Evolutionary conservation across 202 grass and related monocot species (phyloP), one percentile per base, ranked within the genome.

Genomic region (Schoenoplectus triqueter): DNA sequence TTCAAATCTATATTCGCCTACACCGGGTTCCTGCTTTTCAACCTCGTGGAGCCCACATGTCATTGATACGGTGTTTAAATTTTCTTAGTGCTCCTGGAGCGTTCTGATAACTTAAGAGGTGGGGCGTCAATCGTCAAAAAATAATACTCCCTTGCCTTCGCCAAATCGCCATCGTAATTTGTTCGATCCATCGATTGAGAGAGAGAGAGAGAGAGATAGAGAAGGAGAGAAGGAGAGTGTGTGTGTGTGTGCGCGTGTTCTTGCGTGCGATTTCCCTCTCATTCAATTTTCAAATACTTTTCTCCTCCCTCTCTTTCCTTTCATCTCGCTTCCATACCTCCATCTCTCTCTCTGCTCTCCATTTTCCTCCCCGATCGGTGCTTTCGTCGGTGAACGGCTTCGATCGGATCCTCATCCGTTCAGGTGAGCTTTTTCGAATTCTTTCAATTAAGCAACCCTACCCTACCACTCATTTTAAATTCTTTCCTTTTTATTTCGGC

Each of bases 281-380:
- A n/a, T 78, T 78, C 52, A 17, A 78, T 78, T 78, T 78, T 78
- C 51, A 57, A 77, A 77, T 14, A 57, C 1, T 57, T 31, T 1
- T 15, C 47, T 57, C 21, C 40, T 11, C 72, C 72, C 19, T 31
- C 19, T 75, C 49, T 50, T 19, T 54, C 18, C 19, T 6, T 54
- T 20, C n/a, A 11, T 49, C 10, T 52, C 6, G 10, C 9, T 14
- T 39, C 10, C 3, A 41, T 14, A 39, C 31, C 31, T 15, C 65
- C 10, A 14, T 48, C 15, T 8, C n/a, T 72, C 21, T 70, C 42
- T 46, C 67, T 2, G 19, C 10, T 19, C 69, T 72, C 44, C 10
- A 48, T 48, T n/a, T 70, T 14, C 56, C 0, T n/a, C 1, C 22
- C 14, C 41, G 5, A 46, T 69, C 66, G 11, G 5, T 9, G 47